Evolutionary conservation across 495 filamentous ascomycete species (phyloP), one percentile per base, ranked within the genome.

Genomic region (Penicillium cataractarum): DNA sequence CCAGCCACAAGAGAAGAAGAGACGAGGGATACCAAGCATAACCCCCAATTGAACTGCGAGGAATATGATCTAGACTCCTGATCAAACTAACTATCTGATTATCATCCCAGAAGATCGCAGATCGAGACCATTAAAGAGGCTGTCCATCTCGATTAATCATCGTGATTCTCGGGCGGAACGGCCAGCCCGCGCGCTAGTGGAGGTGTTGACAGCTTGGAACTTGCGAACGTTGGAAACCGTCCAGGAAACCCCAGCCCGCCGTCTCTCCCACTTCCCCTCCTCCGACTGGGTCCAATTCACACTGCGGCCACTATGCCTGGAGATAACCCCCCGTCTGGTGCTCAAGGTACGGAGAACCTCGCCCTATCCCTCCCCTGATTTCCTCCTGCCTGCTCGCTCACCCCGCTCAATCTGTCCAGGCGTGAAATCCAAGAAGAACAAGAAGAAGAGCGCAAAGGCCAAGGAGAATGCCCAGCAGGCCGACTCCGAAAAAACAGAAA

Each of bases 381-480:
- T 55, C 21, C 24, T 55, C 21, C 24, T 24, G 49, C 55, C 13
- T 33, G 13, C 62, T 57, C 48, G 39, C 60, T 62, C 37, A 62
- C 58, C 52, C 42, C 54, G 26, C 42, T 53, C 49, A 50, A 42
- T n/a, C 2, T 33, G 7, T 31, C 46, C 24, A 76, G 84, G 77
- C 71, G 61, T 78, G 55, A 87, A 85, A 69, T 86, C 87, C 65
- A 91, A 89, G 81, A 89, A 84, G 72, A 86, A 83, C 74, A 90
- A 86, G 73, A 91, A 88, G 80, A 91, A 88, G 60, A 76, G 73
- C 59, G 70, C 75, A 61, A 86, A 82, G 66, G 69, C 69, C 54
- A 71, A 63, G 37, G 70, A 58, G 46, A 66, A 64, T 7, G 66
- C 70, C 24, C 63, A 63, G 35, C n/a, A 59, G n/a, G 21, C 64